Conservation (phyloP, 768 basidiomycete genomes). For the Daedalea quercina region DNA sequence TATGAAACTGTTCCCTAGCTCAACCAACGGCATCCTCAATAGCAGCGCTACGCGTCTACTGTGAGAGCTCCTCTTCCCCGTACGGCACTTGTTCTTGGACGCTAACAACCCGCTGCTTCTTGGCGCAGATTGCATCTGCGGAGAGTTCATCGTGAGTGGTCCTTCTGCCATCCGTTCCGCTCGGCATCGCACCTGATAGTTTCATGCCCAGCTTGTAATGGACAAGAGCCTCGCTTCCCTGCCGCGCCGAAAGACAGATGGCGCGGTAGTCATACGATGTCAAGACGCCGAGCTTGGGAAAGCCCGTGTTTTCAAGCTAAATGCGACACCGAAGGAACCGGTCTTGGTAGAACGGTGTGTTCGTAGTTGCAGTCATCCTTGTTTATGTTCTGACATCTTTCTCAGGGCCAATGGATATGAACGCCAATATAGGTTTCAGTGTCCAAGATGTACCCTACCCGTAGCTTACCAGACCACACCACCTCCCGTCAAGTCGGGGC, state of each 20-base stretch:
- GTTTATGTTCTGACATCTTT: slow-evolving; percentile 2
- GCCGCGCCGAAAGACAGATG: slow-evolving; percentile 71
- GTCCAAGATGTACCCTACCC: slow-evolving; percentile 59
- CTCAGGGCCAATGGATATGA: slow-evolving; percentile 62
- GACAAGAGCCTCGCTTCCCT: slow-evolving; percentile 66
- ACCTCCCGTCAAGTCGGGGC: slow-evolving; percentile 69
- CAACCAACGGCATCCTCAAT: slow-evolving; percentile 75
- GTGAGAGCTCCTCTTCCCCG: slow-evolving; percentile 37
- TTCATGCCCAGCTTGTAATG: slow-evolving; percentile 58
- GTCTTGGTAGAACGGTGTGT: slow-evolving; percentile 75
- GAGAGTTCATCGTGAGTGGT: slow-evolving; percentile 72
- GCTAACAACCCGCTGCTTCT: slow-evolving; percentile 5
- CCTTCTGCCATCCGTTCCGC: not conserved
- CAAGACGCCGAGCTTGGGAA: slow-evolving; percentile 52
- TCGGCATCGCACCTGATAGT: not conserved
- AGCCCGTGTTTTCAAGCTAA: slow-evolving; percentile 81
- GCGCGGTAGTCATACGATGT: slow-evolving; percentile 71
- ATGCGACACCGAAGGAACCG: slow-evolving; percentile 61
- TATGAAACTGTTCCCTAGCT: slow-evolving; percentile 36
- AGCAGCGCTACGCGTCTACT: slow-evolving; percentile 75
- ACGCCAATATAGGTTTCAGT: slow-evolving; percentile 65
- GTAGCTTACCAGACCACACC: slow-evolving; percentile 76
- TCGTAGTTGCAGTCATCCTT: slow-evolving; percentile 11
- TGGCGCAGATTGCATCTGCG: slow-evolving; percentile 72
- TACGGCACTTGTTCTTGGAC: slow-evolving; percentile 6